Percentiles rank a stretch among this genome's conserved stretches.
Evolutionary conservation across 371 early-diverging fungal genomes (phyloP).

Genomic region (Mucor saturninus): DNA sequence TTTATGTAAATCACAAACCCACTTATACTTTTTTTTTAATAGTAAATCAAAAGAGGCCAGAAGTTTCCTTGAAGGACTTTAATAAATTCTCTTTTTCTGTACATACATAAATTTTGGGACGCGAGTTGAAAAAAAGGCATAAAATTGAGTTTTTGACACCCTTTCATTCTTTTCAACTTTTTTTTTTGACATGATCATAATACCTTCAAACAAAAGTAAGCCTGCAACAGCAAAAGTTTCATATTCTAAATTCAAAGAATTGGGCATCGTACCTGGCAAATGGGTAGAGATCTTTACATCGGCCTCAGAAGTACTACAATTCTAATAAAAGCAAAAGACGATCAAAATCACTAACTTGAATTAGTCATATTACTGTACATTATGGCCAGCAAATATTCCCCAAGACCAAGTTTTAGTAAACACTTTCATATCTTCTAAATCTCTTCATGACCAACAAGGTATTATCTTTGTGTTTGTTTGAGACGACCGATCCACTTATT

Average conservation of each 20-base stretch:
- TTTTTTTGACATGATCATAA: conserved; percentile 16
- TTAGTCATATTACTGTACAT: conserved; percentile 33
- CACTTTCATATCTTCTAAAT: not conserved
- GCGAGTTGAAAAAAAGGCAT: not conserved
- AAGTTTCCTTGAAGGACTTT: conserved; percentile 5
- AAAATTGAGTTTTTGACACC: not conserved
- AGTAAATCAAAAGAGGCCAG: conserved; percentile 18
- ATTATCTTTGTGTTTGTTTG: too few species aligned
- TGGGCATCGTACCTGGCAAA: conserved; percentile 22
- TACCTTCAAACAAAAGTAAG: conserved; percentile 3
- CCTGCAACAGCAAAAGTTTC: conserved; percentile 38
- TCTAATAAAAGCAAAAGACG: not conserved
- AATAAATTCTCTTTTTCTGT: not conserved
- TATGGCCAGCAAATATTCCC: conserved; percentile 36
- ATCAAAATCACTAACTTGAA: not conserved
- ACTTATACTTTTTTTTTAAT: not conserved
- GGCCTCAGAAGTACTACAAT: not conserved
- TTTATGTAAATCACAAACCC: too few species aligned
- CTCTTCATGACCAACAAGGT: too few species aligned
- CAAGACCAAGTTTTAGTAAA: conserved; percentile 18
- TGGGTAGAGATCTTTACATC: conserved; percentile 25
- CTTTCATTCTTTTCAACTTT: not conserved
- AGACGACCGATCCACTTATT: too few species aligned
- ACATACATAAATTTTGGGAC: not conserved
- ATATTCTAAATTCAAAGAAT: conserved; percentile 11